Evolutionary conservation across 106 monocot genomes (phyloP), one percentile per base, ranked within the genome.

Genomic region (Iris macrosiphon): DNA sequence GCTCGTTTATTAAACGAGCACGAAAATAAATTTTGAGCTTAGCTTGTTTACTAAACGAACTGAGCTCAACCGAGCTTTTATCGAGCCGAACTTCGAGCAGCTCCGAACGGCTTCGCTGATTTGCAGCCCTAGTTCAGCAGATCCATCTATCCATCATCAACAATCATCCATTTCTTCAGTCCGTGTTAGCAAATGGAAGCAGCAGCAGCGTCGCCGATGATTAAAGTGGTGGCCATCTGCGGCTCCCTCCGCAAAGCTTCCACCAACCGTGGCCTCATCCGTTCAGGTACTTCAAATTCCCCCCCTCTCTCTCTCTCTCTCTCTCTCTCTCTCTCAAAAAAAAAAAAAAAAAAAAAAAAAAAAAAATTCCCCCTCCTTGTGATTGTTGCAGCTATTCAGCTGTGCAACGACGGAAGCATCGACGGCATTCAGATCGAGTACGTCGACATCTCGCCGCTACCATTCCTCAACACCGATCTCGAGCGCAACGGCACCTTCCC

Each of bases 401-500:
- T 82, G 16, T 75, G 74, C 59, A 55, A 68, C 12, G 78, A 75
- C 26, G n/a, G n/a, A n/a, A 68, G 46, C 6, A 78, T 75, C 2
- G 26, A 34, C 25, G 67, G 67, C 13, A 45, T 87, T 54, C 52
- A 57, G 61, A 57, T 87, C 21, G 78, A 82, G 46, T 21, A 61
- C 19, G 56, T 82, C 13, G 87, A 87, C 56, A 75, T 82, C 54
- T 49, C 64, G 21, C 28, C 28, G 15, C 78, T 87, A 2, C 82
- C 87, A 1, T 75, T 87, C 19, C 30, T 78, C 35, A 82, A 87
- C 71, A 68, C 75, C 29, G 87, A 87, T 51, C 78, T 87, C 8
- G 87, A 87, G 72, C 51, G 59, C 31, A 64, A 63, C 5, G 87
- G 75, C 34, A 61, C 25, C 0, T 82, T 40, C 26, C 87, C 87